Evolutionary conservation across 2,329 filamentous ascomycete species (phyloP), one percentile per base, ranked within the genome.

Genomic region (Trichoderma sp.): DNA sequence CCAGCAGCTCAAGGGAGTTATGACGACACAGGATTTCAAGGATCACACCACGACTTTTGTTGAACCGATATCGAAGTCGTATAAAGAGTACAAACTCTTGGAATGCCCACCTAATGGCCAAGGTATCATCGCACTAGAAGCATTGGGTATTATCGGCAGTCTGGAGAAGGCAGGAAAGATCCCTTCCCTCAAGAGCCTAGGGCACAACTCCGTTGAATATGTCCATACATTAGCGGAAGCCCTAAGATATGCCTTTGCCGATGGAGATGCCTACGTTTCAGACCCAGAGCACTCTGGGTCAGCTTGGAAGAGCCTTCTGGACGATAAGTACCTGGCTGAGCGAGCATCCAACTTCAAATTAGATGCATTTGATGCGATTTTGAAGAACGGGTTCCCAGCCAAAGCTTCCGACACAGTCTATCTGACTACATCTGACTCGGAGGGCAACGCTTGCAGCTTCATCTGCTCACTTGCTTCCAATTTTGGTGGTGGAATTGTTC

Each of bases 381-480:
- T 75, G 35, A 66, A 74, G 33, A 53, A 75, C 27, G 72, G 72
- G 16, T 71, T 59, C 9, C 72, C 72, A 4, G n/a, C 8, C 45
- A 50, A 63, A 16, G 2, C 18, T 1, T 71, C 72, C 1, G 72
- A 75, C n/a, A 75, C 72, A 2, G 72, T 75, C n/a, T 75, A 75
- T 21, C 41, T 75, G 6, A 60, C 72, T 12, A 71, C 65, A 5
- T 60, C 65, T 4, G 72, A 75, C 53, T 69, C 63, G 5, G 53
- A 75, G 14, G 72, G 72, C 7, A 75, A 75, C 24, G 72, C 64
- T 9, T 69, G 63, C 53, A 75, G 72, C 65, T 75, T 75, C 35
- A 71, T 75, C 29, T 69, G 65, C 35, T 75, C 72, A 6, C n/a
- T 69, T 18, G 72, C 72, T 8, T 75, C 72, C 27, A 71, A 71